Evolutionary conservation across 2,329 filamentous ascomycete species (phyloP).

Genomic region (Sporothrix schenckii): DNA sequence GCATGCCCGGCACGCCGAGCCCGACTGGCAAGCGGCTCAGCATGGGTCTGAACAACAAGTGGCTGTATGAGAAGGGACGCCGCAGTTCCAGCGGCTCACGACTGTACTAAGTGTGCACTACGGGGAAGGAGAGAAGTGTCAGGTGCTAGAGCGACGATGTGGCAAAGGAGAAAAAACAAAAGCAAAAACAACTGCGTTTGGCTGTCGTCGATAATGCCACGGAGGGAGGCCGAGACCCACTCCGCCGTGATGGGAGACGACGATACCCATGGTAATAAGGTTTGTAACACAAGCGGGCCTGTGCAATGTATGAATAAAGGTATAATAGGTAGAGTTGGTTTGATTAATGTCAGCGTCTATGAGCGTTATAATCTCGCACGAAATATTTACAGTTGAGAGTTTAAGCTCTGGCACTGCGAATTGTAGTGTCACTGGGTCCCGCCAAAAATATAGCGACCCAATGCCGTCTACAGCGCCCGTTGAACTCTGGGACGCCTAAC

Average conservation of each 20-base stretch:
- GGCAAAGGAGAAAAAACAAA: not conserved
- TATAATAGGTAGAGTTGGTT: constrained; percentile 15
- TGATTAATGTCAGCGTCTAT: constrained; percentile 17
- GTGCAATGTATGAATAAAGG: constrained; percentile 21
- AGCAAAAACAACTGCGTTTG: not conserved
- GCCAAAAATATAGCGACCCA: not conserved
- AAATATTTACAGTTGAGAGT: not conserved
- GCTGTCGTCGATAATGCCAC: constrained; percentile 17
- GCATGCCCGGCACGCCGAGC: constrained; percentile 65
- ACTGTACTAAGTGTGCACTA: constrained; percentile 27
- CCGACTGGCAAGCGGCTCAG: constrained; percentile 70
- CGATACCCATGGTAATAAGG: constrained; percentile 29
- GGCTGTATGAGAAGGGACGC: constrained; percentile 85
- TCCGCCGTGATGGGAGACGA: constrained; percentile 20
- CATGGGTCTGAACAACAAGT: constrained; percentile 85
- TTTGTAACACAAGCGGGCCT: constrained; percentile 9
- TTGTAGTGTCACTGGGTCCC: not conserved
- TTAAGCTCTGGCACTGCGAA: not conserved
- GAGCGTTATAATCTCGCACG: too few relatives aligned
- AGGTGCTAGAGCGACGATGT: not conserved
- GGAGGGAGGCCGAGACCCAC: not conserved
- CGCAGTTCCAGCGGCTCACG: constrained; percentile 50
- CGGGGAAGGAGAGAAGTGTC: not conserved
- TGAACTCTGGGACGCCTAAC: not conserved
- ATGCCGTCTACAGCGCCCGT: not conserved